A percentile compares a stretch with the other conserved stretches of the same genome.
Conservation (phyloP, 2,329 filamentous ascomycete genomes). For the Ceratocystis alfenasii region DNA sequence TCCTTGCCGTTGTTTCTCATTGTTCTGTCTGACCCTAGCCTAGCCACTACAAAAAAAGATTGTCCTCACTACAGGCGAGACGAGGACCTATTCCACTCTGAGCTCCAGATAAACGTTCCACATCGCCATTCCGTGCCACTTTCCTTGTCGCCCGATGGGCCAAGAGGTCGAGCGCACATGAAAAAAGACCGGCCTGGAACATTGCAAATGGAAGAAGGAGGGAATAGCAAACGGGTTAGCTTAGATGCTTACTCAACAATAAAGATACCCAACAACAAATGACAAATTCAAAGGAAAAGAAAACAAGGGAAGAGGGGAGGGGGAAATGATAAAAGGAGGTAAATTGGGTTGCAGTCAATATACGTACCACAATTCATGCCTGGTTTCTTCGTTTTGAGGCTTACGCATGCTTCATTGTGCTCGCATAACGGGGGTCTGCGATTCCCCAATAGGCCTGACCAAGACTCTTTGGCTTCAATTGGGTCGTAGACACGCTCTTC, state of each 20-base stretch:
- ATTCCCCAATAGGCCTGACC: conserved; percentile 72
- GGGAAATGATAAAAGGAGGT: not conserved
- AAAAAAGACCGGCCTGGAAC: conserved; percentile 49
- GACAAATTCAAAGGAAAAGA: too few species aligned
- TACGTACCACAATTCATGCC: conserved; percentile 63
- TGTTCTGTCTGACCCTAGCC: too few species aligned
- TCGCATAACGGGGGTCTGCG: conserved; percentile 68
- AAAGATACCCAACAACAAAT: too few species aligned
- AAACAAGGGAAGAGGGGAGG: not conserved
- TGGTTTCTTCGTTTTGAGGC: conserved; percentile 72
- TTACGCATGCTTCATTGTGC: conserved; percentile 78
- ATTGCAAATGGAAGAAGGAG: not conserved
- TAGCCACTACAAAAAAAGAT: too few species aligned
- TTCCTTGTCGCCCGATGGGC: conserved; percentile 75
- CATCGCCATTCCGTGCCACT: conserved; percentile 78
- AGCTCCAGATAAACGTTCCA: conserved; percentile 65
- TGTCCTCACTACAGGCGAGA: too few species aligned
- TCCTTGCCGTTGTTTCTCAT: too few species aligned
- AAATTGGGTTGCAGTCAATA: not conserved
- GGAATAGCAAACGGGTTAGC: not conserved
- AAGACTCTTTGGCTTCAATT: conserved; percentile 64
- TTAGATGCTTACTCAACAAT: too few species aligned
- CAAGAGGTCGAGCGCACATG: conserved; percentile 59
- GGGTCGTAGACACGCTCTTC: conserved; percentile 45
- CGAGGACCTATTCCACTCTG: conserved; percentile 38